phyloP scores from a whole-genome alignment of 345 rosid genomes.

The Eutrema yunnanense region DNA sequence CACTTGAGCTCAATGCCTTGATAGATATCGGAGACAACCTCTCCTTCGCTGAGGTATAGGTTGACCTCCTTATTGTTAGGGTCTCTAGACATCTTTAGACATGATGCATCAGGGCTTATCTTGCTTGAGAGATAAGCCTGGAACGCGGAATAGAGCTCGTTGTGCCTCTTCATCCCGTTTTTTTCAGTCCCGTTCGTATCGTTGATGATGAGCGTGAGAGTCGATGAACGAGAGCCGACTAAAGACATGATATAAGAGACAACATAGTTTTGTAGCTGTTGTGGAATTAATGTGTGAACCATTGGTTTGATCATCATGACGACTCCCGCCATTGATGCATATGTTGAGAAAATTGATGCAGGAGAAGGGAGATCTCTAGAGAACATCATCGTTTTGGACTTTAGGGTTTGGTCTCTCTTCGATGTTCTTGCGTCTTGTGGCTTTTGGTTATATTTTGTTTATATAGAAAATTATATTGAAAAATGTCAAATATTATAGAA shows the following conservation, averaged over 20 bases:
- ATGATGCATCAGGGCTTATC: slow-evolving; percentile 31
- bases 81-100: slow-evolving; percentile 37
- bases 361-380: slow-evolving; percentile 34
- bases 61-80: slow-evolving; percentile 32
- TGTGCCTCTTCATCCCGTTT: slow-evolving; percentile 2
- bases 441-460: background rate
- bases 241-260: slow-evolving; percentile 23
- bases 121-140: slow-evolving; percentile 41
- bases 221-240: slow-evolving; percentile 22
- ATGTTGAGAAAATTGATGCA: slow-evolving; percentile 41
- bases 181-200: background rate
- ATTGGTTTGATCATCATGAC: slow-evolving; percentile 36
- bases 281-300: slow-evolving; percentile 36
- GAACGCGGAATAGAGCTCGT: slow-evolving; percentile 40
- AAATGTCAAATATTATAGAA: too few species aligned
- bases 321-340: slow-evolving; percentile 44
- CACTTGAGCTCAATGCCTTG: slow-evolving; percentile 42
- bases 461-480: background rate
- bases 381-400: slow-evolving; percentile 18
- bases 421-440: background rate
- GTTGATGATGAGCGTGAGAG: slow-evolving; percentile 36
- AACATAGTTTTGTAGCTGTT: slow-evolving; percentile 22
- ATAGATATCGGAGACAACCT: slow-evolving; percentile 33
- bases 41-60: slow-evolving; percentile 36
- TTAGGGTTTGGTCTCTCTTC: background rate